Conservation (phyloP, 805 yeast species). For the Cyberlindnera mrakii region DNA sequence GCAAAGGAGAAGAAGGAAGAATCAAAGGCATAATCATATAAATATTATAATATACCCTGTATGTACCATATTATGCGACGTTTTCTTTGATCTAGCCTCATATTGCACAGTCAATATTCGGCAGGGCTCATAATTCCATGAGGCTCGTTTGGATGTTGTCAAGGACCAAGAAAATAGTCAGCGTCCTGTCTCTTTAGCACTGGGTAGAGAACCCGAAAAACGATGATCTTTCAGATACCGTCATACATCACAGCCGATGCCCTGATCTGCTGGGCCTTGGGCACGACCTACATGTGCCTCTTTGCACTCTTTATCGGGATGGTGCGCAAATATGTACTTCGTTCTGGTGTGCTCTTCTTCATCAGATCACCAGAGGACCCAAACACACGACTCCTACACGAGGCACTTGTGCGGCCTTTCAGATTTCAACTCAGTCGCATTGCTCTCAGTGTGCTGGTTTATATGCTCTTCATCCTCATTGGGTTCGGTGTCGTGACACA, state of each 20-base stretch:
- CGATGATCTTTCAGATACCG: not conserved
- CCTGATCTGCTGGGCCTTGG: conserved; percentile 48
- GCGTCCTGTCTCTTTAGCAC: too few relatives aligned
- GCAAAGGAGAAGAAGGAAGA: not conserved
- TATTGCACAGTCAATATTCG: too few relatives aligned
- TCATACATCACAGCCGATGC: not conserved
- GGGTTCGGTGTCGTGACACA: conserved; percentile 56
- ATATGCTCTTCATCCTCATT: conserved; percentile 61
- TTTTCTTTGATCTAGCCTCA: too few relatives aligned
- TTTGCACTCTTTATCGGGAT: conserved; percentile 84
- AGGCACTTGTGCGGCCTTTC: conserved; percentile 77
- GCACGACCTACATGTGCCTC: conserved; percentile 81
- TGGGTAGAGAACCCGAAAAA: too few relatives aligned
- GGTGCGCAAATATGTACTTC: conserved; percentile 63
- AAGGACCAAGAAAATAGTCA: too few relatives aligned
- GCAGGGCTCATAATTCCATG: too few relatives aligned
- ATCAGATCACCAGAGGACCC: conserved; percentile 95
- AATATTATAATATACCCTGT: too few relatives aligned
- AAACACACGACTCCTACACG: conserved; percentile 77
- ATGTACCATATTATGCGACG: too few relatives aligned
- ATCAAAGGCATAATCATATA: too few relatives aligned
- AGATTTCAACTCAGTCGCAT: conserved; percentile 67
- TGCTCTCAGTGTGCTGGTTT: conserved; percentile 64
- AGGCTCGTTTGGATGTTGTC: too few relatives aligned
- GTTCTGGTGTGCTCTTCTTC: conserved; percentile 88